Percentiles rank a stretch among this genome's conserved stretches.
These are phyloP conservation scores for Agrocybe pediades DNA, from an alignment of 768 basidiomycete species.

Conservation along the genomic window DNA sequence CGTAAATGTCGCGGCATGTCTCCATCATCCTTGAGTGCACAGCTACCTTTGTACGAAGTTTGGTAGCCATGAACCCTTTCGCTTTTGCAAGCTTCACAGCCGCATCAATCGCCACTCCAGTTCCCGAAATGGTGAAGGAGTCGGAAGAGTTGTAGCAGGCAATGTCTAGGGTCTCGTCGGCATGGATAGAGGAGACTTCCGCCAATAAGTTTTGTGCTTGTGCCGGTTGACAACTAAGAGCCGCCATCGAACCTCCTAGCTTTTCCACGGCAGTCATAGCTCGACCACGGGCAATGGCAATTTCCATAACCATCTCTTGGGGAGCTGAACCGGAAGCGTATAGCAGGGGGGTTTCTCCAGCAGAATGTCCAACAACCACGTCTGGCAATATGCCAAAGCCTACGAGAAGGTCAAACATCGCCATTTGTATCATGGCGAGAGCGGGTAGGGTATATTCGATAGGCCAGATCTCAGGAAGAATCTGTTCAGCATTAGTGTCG, in stretches of 20 bases:
- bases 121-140: too few species aligned
- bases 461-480: too few species aligned
- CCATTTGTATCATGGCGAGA: background rate
- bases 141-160: too few species aligned
- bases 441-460: background rate
- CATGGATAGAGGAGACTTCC: too few species aligned
- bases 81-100: background rate
- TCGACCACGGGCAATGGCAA: constrained; percentile 34
- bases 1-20: background rate
- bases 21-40: background rate
- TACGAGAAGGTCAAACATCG: background rate
- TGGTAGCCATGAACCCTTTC: background rate
- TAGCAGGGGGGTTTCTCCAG: constrained; percentile 40
- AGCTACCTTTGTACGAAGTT: background rate
- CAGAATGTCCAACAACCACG: too few species aligned
- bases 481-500: too few species aligned
- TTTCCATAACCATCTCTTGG: constrained; percentile 37
- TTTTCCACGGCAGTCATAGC: too few species aligned
- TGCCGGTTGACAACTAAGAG: too few species aligned
- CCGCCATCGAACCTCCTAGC: too few species aligned
- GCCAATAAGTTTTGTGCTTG: background rate
- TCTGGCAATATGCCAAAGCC: background rate
- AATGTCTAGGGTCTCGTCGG: background rate
- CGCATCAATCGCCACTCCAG: background rate
- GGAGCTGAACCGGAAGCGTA: constrained; percentile 40